Base-by-base conservation (phyloP, 1,139 yeast species). In the Pichia sp. region DNA sequence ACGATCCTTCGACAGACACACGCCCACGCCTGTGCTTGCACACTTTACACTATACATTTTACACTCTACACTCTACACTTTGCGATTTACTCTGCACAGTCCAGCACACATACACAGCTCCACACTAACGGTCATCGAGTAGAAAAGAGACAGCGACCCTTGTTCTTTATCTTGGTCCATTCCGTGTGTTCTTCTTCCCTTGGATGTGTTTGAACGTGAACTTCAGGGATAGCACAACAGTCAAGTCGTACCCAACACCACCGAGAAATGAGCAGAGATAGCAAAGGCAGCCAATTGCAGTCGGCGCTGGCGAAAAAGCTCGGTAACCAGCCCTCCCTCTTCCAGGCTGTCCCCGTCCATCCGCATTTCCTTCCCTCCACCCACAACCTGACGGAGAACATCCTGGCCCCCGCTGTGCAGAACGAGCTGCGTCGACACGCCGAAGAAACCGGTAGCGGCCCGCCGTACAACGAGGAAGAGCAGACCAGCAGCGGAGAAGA, bases 301-400 rank as follows among this genome's bases (percentile, higher is more conserved):
- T 45, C 47, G 4, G 19, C 49, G 15, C 30, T 46, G 30, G 40
- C 41, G 6, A 46, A 41, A 11, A 40, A 48, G 34, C 34, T 41
- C 15, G 5, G 8, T 3, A 41, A n/a, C 29, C 53, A 51, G 43
- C 16, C 46, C 15, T 42, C 50, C 3, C 26, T 48, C 36, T 44
- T 38, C 45, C 51, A 34, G 38, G 8, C 38, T 10, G 46, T 48
- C 32, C 49, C 54, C 2, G 49, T 49, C 19, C 52, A 52, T 42
- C 54, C 54, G 2, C 54, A 44, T 23, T 52, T 52, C 23, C 15
- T 19, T 10, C 54, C 54, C 23, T 52, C 54, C 3, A 16, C 46
- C 5, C 23, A 44, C 15, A 45, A 52, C 19, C 19, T 48, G 42
- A 16, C 38, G 2, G 49, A 48, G 38, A 49, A 52, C 44, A 47